Evolutionary conservation across 2,329 filamentous ascomycete species (phyloP), one percentile per base, ranked within the genome.

Genomic region (Chrysoporthe deuterocubensis): DNA sequence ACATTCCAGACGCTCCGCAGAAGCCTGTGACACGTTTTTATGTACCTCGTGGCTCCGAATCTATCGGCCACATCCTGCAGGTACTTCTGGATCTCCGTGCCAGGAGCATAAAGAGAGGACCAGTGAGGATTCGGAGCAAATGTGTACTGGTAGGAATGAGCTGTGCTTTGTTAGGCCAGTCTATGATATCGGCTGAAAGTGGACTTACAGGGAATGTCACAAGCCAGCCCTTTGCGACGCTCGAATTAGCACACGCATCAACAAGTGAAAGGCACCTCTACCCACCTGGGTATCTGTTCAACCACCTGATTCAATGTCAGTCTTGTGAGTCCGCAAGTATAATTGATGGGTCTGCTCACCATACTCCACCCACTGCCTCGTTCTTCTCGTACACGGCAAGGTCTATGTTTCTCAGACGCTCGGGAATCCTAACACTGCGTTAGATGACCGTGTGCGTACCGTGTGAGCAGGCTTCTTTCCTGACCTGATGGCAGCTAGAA

Each of bases 121-220:
- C 85, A 87, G 67, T 83, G 73, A 3, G 84, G 82, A 65, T 87
- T 87, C 0, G 85, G 85, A 37, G 84, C 83, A 74, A 85, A 87
- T 0, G 84, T 80, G 72, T 85, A 87, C 69, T 85, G 84, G 72
- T 87, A 87, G 8, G 84, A 85, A 70, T 87, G 85, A 7, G 82
- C 79, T 75, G 71, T 71, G 54, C 71, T 16, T 26, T 26, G 26
- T 64, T 32, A 50, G 57, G 9, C 11, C 14, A n/a, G 18, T 14
- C 4, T 1, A 13, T 16, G 7, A 46, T 11, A 32, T 16, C 14
- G 11, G n/a, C 44, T 14, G 5, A 37, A 48, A 2, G 14, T n/a
- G 13, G 18, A 72, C 77, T 71, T 72, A 78, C 77, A 78, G 4
- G 78, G 77, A 54, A 80, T 77, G 63, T 79, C 78, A 56, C 78